Evolutionary conservation across 2,329 filamentous ascomycete genomes (phyloP).

Genomic region (Venturia nashicola): DNA sequence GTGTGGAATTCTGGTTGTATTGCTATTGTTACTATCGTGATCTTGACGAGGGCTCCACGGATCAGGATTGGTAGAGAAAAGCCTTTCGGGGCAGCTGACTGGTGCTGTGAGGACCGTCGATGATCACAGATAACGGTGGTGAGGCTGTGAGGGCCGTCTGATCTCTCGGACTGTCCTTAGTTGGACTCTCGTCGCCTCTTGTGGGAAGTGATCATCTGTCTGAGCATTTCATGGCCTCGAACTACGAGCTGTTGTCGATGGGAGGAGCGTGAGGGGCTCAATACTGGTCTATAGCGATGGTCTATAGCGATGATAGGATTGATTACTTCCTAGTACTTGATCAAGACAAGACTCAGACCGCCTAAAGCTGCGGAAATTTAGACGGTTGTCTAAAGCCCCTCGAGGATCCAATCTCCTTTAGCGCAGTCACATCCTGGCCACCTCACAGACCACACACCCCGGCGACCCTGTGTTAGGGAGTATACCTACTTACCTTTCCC

Average conservation of each 20-base stretch:
- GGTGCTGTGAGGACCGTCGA: not conserved
- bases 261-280: no score
- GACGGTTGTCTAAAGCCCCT: not conserved
- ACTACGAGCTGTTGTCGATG: no score
- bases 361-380: not conserved
- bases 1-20: no score
- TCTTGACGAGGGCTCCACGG: not conserved
- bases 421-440: not conserved
- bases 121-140: constrained; percentile 1
- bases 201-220: not conserved
- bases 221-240: not conserved
- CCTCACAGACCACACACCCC: no score
- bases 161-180: not conserved
- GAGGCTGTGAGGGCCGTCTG: not conserved
- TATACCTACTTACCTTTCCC: not conserved
- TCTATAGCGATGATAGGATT: no score
- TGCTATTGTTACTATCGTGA: no score
- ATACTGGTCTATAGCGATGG: no score
- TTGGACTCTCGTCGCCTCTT: not conserved
- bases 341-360: not conserved
- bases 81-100: not conserved
- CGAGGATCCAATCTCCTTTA: not conserved
- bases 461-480: not conserved
- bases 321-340: not conserved
- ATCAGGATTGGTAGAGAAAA: not conserved